These are phyloP conservation scores for Penicillium sp. DNA, from an alignment of 2,329 filamentous ascomycete genomes.

Conservation along the genomic window DNA sequence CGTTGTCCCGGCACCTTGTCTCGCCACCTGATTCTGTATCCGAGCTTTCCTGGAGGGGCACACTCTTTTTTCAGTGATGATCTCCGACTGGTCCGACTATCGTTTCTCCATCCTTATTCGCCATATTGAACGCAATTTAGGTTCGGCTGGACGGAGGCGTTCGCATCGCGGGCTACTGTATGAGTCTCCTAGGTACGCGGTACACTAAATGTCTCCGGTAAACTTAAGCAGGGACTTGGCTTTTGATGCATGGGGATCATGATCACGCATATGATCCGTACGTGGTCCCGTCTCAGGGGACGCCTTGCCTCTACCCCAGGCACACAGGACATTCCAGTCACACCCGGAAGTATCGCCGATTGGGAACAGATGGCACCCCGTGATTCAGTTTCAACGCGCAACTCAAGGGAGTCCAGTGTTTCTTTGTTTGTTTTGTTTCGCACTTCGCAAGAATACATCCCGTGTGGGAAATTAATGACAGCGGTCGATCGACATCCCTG, in stretches of 20 bases:
- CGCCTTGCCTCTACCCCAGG: background rate
- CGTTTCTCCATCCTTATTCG: background rate
- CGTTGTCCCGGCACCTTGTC: constrained; percentile 20
- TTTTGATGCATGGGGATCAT: background rate
- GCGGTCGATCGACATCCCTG: constrained; percentile 9
- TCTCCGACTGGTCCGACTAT: constrained; percentile 8
- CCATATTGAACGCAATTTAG: constrained; percentile 12
- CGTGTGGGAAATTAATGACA: constrained; percentile 5
- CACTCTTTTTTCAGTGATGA: constrained; percentile 2
- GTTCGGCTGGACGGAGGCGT: constrained; percentile 22
- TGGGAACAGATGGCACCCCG: constrained; percentile 13
- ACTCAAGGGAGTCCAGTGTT: background rate
- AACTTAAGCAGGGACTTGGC: background rate
- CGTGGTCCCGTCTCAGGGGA: background rate
- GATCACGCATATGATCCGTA: constrained; percentile 1
- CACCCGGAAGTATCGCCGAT: background rate
- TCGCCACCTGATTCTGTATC: constrained; percentile 13
- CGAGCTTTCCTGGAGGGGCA: constrained; percentile 2
- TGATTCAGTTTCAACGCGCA: constrained; percentile 7
- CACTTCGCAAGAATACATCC: background rate
- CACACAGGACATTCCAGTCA: background rate
- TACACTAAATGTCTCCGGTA: background rate
- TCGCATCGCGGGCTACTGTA: constrained; percentile 10
- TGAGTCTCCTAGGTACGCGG: background rate
- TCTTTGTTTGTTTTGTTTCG: background rate